Evolutionary conservation across 1,139 yeast genomes (phyloP).

Genomic region (Scheffersomyces illinoinensis): DNA sequence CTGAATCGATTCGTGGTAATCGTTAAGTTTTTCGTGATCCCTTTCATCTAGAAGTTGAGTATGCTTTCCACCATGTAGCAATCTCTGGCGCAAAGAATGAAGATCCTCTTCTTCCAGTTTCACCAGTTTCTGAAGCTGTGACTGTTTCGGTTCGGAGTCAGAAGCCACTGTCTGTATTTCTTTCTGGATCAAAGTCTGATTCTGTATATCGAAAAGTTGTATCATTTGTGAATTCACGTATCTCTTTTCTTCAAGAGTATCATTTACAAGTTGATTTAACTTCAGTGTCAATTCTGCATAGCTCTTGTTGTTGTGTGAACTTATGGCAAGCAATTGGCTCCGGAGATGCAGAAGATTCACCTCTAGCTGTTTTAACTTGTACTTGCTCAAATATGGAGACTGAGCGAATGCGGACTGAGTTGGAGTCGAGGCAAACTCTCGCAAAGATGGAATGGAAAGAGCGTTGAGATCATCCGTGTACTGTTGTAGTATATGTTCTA

Average conservation of each 20-base stretch:
- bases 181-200: conserved; percentile 2
- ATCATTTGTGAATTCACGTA: conserved; percentile 21
- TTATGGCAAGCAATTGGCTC: conserved; percentile 3
- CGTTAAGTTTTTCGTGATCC: conserved; percentile 20
- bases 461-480: conserved; percentile 14
- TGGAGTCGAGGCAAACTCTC: neutral
- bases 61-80: conserved; percentile 26
- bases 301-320: conserved; percentile 11
- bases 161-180: conserved; percentile 1
- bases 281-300: conserved; percentile 8
- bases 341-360: conserved; percentile 9
- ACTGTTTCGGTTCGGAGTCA: conserved; percentile 4
- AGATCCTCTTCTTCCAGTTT: conserved; percentile 15
- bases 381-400: conserved; percentile 27
- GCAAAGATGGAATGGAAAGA: conserved; percentile 15
- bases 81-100: conserved; percentile 24
- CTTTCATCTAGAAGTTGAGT: conserved; percentile 14
- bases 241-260: conserved; percentile 24
- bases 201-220: conserved; percentile 8
- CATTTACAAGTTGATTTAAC: conserved; percentile 13
- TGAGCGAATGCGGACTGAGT: neutral
- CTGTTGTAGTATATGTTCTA: conserved; percentile 13
- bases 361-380: conserved; percentile 20
- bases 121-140: conserved; percentile 10
- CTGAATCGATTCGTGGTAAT: conserved; percentile 47